Evolutionary conservation across 495 filamentous ascomycete species (phyloP).

Genomic region (Aspergillus homomorphus): DNA sequence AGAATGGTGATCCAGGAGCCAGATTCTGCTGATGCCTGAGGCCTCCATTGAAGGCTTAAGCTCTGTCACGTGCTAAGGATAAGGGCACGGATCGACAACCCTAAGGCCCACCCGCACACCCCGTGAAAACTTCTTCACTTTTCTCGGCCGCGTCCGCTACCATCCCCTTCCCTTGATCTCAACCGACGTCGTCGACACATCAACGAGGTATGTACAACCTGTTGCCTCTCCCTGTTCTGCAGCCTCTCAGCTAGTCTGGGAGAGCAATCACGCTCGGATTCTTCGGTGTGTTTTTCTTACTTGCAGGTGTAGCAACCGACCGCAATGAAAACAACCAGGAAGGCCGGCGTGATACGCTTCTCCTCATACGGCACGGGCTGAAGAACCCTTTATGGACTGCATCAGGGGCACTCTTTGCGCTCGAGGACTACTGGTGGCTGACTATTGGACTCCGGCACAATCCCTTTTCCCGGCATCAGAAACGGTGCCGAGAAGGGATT

Average conservation of each 20-base stretch:
- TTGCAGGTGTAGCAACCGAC: slow-evolving; percentile 8
- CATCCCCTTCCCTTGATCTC: slow-evolving; percentile 17
- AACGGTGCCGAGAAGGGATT: neutral
- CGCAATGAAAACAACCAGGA: slow-evolving; percentile 10
- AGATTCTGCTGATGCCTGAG: slow-evolving; percentile 29
- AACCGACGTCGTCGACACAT: slow-evolving; percentile 28
- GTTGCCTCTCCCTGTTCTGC: slow-evolving; percentile 22
- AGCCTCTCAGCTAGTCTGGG: slow-evolving; percentile 51
- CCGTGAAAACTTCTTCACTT: slow-evolving; percentile 25
- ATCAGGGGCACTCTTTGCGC: slow-evolving; percentile 87
- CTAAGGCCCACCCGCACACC: slow-evolving; percentile 34
- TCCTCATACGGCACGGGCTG: slow-evolving; percentile 74
- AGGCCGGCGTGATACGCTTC: slow-evolving; percentile 64
- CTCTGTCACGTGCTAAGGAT: slow-evolving; percentile 27
- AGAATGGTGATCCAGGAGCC: neutral
- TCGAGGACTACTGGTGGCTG: slow-evolving; percentile 83
- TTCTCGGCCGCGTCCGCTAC: slow-evolving; percentile 17
- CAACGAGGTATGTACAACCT: slow-evolving; percentile 48
- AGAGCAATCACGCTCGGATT: slow-evolving; percentile 43
- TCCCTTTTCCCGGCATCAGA: slow-evolving; percentile 48
- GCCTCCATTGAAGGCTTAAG: slow-evolving; percentile 23
- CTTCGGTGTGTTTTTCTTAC: slow-evolving; percentile 13
- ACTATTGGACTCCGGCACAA: slow-evolving; percentile 51
- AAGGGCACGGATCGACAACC: slow-evolving; percentile 28
- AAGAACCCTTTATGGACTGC: slow-evolving; percentile 76